These are phyloP conservation scores for Rhynchospora tenuis DNA, from an alignment of 176 grass and related monocot genomes.

Conservation along the genomic window DNA sequence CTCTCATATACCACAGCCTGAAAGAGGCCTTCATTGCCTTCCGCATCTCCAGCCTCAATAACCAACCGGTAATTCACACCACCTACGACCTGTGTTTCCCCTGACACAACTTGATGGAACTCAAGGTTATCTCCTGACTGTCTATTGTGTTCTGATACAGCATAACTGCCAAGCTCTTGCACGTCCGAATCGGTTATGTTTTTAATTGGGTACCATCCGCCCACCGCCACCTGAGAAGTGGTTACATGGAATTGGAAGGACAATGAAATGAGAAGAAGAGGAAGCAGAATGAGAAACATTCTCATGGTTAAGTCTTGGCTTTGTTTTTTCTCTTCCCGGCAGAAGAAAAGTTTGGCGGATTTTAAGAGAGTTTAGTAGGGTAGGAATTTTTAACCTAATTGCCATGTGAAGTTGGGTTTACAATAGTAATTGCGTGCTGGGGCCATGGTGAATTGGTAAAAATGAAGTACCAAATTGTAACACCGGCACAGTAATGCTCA, in stretches of 20 bases:
- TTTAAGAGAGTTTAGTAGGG: background rate
- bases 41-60: background rate
- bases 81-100: conserved; percentile 40
- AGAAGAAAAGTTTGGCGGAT: background rate
- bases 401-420: background rate
- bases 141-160: background rate
- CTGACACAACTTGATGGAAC: conserved; percentile 21
- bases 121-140: background rate
- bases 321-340: background rate
- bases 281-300: background rate
- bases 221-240: background rate
- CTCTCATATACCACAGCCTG: conserved; percentile 43
- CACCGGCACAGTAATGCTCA: background rate
- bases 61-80: conserved; percentile 42
- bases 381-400: background rate
- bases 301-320: background rate
- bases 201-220: background rate
- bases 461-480: background rate
- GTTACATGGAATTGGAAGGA: background rate
- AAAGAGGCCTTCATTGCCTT: background rate
- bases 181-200: background rate
- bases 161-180: background rate
- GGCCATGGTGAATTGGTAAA: background rate
- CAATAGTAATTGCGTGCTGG: background rate
- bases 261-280: background rate